phyloP scores from a whole-genome alignment of 2,329 filamentous ascomycete genomes.

The Cladophialophora immunda region DNA sequence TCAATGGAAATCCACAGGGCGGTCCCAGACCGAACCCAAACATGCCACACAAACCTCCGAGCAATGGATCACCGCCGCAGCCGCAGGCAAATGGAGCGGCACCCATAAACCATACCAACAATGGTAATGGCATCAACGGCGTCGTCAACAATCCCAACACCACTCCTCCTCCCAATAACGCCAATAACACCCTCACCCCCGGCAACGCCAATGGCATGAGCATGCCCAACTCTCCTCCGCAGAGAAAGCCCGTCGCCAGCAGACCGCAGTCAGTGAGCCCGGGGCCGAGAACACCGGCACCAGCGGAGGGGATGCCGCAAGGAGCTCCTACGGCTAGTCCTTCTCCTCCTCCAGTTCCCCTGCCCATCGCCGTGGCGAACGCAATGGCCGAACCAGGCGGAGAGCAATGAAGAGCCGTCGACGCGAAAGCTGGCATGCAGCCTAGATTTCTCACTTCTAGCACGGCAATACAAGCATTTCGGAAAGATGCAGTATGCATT shows the following conservation, averaged over 20 bases:
- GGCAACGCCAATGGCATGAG: not conserved
- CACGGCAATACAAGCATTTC: no score
- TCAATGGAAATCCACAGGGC: constrained; percentile 18
- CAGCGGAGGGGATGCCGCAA: not conserved
- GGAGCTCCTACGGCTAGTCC: not conserved
- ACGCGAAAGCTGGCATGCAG: not conserved
- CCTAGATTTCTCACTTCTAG: no score
- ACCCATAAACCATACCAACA: not conserved
- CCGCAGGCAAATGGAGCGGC: not conserved
- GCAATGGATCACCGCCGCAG: not conserved
- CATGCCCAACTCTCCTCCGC: constrained; percentile 1
- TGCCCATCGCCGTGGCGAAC: not conserved
- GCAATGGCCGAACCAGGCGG: not conserved
- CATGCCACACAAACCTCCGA: not conserved
- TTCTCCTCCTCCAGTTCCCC: not conserved
- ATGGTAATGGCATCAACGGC: not conserved
- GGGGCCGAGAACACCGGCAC: not conserved
- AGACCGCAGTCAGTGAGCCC: not conserved
- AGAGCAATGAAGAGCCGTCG: not conserved
- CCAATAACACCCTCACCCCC: not conserved
- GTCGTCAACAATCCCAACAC: not conserved
- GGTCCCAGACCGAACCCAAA: constrained; percentile 4
- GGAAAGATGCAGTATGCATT: no score
- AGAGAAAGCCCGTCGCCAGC: constrained; percentile 1
- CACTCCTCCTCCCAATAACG: not conserved